These are phyloP conservation scores for Helotiales sp. DNA, from an alignment of 2,329 filamentous ascomycete species.

Conservation along the genomic window DNA sequence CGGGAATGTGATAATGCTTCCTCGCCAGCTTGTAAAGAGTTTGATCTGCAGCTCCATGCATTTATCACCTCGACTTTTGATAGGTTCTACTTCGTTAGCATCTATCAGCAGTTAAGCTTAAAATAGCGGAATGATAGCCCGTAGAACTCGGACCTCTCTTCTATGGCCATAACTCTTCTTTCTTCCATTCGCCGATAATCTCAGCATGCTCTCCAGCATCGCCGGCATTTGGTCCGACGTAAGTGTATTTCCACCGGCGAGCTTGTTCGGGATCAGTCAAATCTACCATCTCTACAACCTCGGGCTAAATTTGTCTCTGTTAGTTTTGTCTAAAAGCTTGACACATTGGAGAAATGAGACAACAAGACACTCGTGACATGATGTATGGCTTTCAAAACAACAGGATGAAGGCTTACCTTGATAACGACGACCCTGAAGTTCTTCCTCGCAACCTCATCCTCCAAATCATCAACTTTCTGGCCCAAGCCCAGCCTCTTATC, in stretches of 20 bases:
- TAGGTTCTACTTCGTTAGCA: neutral
- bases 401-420: slow-evolving; percentile 45
- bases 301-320: slow-evolving; percentile 51
- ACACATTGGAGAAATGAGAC: neutral
- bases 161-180: slow-evolving; percentile 44
- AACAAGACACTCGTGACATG: neutral
- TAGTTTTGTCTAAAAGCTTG: neutral
- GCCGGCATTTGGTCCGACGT: slow-evolving; percentile 49
- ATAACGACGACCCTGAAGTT: slow-evolving; percentile 87
- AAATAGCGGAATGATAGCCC: neutral
- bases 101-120: neutral
- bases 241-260: slow-evolving; percentile 63
- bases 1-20: too few species aligned
- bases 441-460: slow-evolving; percentile 67
- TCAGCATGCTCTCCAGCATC: slow-evolving; percentile 50
- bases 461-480: slow-evolving; percentile 63
- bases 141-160: neutral
- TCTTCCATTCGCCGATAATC: slow-evolving; percentile 58
- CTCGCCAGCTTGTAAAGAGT: too few species aligned
- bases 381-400: neutral
- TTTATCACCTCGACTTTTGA: too few species aligned
- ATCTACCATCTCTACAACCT: slow-evolving; percentile 68
- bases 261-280: slow-evolving; percentile 61
- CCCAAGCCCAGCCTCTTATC: slow-evolving; percentile 53
- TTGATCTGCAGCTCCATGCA: too few species aligned